Base-by-base conservation (phyloP, 805 yeast species). In the Metschnikowia shivogae region DNA sequence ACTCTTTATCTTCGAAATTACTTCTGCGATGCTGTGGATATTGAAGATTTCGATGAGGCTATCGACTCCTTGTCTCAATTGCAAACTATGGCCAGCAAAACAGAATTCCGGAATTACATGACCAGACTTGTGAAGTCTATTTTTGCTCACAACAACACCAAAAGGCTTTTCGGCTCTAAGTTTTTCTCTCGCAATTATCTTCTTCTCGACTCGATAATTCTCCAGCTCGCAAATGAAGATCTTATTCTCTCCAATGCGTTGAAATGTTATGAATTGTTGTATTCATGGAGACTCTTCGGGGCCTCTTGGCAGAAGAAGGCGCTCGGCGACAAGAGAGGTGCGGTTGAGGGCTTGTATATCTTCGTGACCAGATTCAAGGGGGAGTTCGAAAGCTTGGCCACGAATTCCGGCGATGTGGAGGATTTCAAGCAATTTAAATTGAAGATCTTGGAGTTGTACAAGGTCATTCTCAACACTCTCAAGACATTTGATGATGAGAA, bases 321-420 rank as follows among this genome's bases (percentile, higher is more conserved):
- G 3, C 39, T 48, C 10, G 39, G 45, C 5, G 73, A 68, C 45
- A 67, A 62, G 43, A 64, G 84, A 44, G 80, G 79, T 3, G 68
- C 75, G 1, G 56, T 62, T 22, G 73, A 72, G 46, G 60, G 72
- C 1, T 61, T 72, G 39, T 72, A 70, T 47, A 50, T 52, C 42
- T 71, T 69, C 45, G 62, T 71, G 24, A 61, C 62, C 1, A 49
- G 72, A 28, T 71, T 69, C 56, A 66, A 57, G 40, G 39, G 38
- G 27, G 70, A 62, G 26, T 47, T 53, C 37, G 52, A 53, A 11
- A 48, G 48, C 12, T 50, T 60, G 28, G 46, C 57, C 14, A 12
- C 45, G 4, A 46, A 45, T 41, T 31, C 52, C 36, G 19, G 41
- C 30, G 55, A 46, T 22, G 34, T 39, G 30, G 63, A 60, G 19